Evolutionary conservation across 306 rosid genomes (phyloP).

Genomic region (Hippophae rhamnoides): DNA sequence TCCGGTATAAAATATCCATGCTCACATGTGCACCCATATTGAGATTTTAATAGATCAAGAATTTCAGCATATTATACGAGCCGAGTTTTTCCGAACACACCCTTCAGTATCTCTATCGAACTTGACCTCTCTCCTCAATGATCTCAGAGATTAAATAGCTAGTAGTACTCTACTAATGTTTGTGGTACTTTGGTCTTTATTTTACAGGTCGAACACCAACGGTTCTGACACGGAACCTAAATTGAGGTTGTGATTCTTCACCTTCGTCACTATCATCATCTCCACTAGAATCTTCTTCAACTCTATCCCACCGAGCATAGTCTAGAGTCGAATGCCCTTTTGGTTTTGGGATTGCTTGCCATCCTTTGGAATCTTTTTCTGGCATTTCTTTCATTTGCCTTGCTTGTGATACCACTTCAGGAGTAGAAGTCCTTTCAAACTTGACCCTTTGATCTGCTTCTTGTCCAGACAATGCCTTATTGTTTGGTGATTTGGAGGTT

Average conservation of each 20-base stretch:
- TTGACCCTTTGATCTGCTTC: slow-evolving; percentile 31
- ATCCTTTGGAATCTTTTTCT: slow-evolving; percentile 51
- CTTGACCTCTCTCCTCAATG: neutral
- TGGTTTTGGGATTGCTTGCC: slow-evolving; percentile 93
- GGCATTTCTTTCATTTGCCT: slow-evolving; percentile 21
- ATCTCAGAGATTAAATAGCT: neutral
- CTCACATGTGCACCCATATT: too few species aligned
- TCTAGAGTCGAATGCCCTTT: slow-evolving; percentile 88
- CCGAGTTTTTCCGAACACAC: too few species aligned
- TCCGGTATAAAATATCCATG: too few species aligned
- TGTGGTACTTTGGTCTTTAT: slow-evolving; percentile 25
- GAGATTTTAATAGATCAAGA: too few species aligned
- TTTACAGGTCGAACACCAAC: slow-evolving; percentile 71
- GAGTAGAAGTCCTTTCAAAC: slow-evolving; percentile 19
- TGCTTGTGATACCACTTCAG: slow-evolving; percentile 27
- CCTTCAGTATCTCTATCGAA: neutral
- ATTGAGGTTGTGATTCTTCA: slow-evolving; percentile 64
- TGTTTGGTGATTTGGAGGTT: slow-evolving; percentile 21
- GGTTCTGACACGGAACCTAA: slow-evolving; percentile 65
- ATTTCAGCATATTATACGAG: too few species aligned
- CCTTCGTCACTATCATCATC: slow-evolving; percentile 42
- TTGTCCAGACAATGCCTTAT: slow-evolving; percentile 25
- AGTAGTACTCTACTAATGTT: neutral
- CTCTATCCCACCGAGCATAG: slow-evolving; percentile 85
- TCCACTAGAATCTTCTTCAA: slow-evolving; percentile 88